Conservation (phyloP, 805 yeast species). For the Metschnikowia colocasiae region DNA sequence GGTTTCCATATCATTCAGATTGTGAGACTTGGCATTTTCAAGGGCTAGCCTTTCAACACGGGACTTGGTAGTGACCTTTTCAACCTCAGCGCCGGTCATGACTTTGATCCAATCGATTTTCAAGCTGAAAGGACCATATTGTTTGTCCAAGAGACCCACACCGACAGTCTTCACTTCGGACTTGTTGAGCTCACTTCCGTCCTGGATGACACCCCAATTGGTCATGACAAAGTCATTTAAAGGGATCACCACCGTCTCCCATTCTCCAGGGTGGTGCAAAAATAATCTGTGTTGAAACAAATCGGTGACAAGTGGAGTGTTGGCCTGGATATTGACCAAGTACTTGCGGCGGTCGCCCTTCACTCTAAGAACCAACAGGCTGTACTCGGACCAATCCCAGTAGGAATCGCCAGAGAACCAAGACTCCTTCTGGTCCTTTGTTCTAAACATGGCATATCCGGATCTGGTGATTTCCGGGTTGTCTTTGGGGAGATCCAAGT, state of each 20-base stretch:
- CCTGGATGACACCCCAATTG: conserved; percentile 65
- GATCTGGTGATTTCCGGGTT: conserved; percentile 26
- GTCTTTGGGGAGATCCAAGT: conserved; percentile 46
- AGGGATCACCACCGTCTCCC: conserved; percentile 83
- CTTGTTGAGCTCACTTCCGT: conserved; percentile 54
- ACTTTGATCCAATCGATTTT: conserved; percentile 72
- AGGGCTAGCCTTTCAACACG: conserved; percentile 23
- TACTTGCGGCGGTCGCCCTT: conserved; percentile 71
- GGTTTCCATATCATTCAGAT: conserved; percentile 16
- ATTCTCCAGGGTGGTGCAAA: conserved; percentile 63
- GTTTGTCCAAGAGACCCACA: conserved; percentile 71
- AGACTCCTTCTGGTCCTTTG: conserved; percentile 51
- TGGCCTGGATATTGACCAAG: conserved; percentile 77
- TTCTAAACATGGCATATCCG: conserved; percentile 84
- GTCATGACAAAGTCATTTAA: conserved; percentile 77
- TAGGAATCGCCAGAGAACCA: conserved; percentile 38
- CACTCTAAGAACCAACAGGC: conserved; percentile 65
- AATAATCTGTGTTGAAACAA: conserved; percentile 79
- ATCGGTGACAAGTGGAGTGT: conserved; percentile 73
- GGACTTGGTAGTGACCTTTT: conserved; percentile 36
- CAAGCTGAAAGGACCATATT: conserved; percentile 70
- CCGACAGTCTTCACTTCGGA: conserved; percentile 70
- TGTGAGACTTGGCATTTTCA: conserved; percentile 8
- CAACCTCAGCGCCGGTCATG: conserved; percentile 52
- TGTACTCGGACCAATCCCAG: conserved; percentile 70